A percentile compares a stretch with the other conserved stretches of the same genome.
Conservation (phyloP, 2,329 filamentous ascomycete species). For the Epichloe festucae region DNA sequence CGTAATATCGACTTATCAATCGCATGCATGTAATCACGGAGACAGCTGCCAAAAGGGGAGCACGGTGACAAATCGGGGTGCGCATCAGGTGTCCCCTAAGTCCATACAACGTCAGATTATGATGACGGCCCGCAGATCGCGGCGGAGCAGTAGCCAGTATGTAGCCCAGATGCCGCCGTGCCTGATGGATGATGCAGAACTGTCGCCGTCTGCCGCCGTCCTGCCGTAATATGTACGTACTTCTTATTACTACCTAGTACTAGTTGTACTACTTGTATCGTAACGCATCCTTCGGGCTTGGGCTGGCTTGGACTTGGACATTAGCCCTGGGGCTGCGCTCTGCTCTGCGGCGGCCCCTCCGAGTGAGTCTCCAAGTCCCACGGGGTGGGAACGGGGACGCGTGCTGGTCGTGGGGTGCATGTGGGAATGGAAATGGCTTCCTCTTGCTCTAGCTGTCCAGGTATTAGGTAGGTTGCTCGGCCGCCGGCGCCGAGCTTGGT, state of each 20-base stretch:
- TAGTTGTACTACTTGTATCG: too few relatives aligned
- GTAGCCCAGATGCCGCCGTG: not conserved
- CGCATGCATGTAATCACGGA: too few relatives aligned
- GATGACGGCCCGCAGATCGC: slow-evolving; percentile 4
- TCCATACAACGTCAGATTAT: not conserved
- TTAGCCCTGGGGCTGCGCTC: too few relatives aligned
- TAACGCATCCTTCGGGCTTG: not conserved
- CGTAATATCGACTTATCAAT: too few relatives aligned
- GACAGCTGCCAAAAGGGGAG: too few relatives aligned
- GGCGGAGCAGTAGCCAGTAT: not conserved
- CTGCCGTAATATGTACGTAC: too few relatives aligned
- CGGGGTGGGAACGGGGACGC: too few relatives aligned
- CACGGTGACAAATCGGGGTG: too few relatives aligned
- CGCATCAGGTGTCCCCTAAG: too few relatives aligned
- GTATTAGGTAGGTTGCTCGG: not conserved
- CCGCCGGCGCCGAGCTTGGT: not conserved
- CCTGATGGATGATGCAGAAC: not conserved
- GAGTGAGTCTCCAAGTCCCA: too few relatives aligned
- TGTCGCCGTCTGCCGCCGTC: not conserved
- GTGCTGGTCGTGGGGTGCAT: not conserved
- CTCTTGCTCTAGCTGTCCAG: not conserved
- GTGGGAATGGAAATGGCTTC: not conserved
- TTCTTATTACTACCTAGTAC: too few relatives aligned
- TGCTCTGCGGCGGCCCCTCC: too few relatives aligned
- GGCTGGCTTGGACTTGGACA: not conserved